Percentiles rank a stretch among this genome's conserved stretches.
Evolutionary conservation across 176 grass and related monocot species (phyloP).

Genomic region (Aegilops bicornis): DNA sequence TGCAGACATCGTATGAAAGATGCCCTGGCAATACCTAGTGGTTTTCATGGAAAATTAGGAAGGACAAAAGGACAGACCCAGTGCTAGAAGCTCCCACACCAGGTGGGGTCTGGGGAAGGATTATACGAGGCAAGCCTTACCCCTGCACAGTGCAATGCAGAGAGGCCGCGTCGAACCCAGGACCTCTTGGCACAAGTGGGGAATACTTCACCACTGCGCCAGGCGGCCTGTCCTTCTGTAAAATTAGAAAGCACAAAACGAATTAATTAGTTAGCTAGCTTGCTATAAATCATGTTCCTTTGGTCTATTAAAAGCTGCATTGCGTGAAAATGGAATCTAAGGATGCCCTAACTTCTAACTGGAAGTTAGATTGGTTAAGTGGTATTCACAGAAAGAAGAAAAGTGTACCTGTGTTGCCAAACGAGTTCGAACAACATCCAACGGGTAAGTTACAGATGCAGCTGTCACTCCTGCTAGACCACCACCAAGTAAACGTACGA

Average conservation of each 20-base stretch:
- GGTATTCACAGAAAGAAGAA: background rate
- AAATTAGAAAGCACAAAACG: too few species aligned
- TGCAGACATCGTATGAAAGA: slow-evolving; percentile 70
- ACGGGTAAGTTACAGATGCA: slow-evolving; percentile 85
- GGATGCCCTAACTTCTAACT: background rate
- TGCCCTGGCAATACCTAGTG: slow-evolving; percentile 77
- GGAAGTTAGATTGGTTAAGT: background rate
- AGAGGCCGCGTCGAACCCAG: too few species aligned
- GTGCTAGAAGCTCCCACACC: too few species aligned
- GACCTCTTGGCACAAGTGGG: too few species aligned
- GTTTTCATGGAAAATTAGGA: slow-evolving; percentile 53
- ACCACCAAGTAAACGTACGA: slow-evolving; percentile 60
- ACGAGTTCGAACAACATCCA: slow-evolving; percentile 88
- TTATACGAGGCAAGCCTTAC: too few species aligned
- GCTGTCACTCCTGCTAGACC: slow-evolving; percentile 89
- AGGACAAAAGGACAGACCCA: background rate
- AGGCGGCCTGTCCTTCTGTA: too few species aligned
- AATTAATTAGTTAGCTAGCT: background rate
- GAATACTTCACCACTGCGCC: too few species aligned
- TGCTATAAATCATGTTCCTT: background rate
- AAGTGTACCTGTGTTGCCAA: slow-evolving; percentile 77
- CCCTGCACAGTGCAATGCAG: too few species aligned
- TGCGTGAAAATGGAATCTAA: background rate
- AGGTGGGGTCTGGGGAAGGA: too few species aligned
- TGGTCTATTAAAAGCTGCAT: background rate